Percentiles rank a stretch among this genome's conserved stretches.
These are phyloP conservation scores for Umbellularia californica DNA, from an alignment of 164 flowering plant genomes.

Conservation along the genomic window DNA sequence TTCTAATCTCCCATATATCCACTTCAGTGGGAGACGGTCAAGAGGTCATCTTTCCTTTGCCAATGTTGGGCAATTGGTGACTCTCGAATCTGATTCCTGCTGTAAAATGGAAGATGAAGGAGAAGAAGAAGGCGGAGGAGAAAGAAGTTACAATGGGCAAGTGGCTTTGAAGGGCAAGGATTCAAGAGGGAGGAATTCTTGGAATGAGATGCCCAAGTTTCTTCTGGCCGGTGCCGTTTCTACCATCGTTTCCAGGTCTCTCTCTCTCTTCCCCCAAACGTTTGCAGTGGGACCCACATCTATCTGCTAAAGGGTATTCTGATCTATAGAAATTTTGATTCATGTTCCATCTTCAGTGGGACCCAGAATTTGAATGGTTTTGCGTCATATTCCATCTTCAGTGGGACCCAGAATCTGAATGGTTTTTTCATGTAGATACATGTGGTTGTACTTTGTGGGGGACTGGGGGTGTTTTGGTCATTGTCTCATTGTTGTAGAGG, in stretches of 20 bases:
- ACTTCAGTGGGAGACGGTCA: neutral
- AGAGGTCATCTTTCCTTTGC: neutral
- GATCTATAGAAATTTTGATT: too few species aligned
- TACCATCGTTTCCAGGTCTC: constrained; percentile 14
- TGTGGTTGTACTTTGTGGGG: too few species aligned
- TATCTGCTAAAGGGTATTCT: too few species aligned
- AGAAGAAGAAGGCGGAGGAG: neutral
- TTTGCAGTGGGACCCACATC: neutral
- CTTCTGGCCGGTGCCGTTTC: constrained; percentile 20
- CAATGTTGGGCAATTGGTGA: neutral
- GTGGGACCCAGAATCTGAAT: too few species aligned
- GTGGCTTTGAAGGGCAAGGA: neutral
- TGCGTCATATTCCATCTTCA: too few species aligned
- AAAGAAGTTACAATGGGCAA: neutral
- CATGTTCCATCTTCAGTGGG: too few species aligned
- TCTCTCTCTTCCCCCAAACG: neutral
- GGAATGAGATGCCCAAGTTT: constrained; percentile 18
- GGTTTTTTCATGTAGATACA: too few species aligned
- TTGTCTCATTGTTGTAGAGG: too few species aligned
- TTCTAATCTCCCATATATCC: neutral
- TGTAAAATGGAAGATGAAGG: neutral
- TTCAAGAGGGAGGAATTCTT: constrained; percentile 1
- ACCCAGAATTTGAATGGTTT: too few species aligned
- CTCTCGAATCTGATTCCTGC: neutral
- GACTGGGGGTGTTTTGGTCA: too few species aligned